A percentile compares a stretch with the other conserved stretches of the same genome.
phyloP scores from a whole-genome alignment of 805 yeast species.

The Lipomyces orientalis region DNA sequence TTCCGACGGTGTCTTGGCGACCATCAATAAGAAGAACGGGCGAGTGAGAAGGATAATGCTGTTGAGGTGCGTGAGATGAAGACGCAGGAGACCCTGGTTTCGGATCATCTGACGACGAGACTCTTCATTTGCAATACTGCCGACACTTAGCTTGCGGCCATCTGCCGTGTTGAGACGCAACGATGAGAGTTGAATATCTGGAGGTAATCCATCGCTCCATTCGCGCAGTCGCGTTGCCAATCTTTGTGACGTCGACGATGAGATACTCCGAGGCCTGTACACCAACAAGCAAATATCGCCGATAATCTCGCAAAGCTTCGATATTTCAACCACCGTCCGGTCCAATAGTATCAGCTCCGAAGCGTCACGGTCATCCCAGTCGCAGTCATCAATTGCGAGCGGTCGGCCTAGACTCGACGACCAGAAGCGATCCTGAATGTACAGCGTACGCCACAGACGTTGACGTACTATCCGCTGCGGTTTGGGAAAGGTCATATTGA shows the following conservation, averaged over 20 bases:
- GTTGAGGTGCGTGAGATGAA: constrained; percentile 39
- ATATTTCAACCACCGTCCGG: constrained; percentile 34
- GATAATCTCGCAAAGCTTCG: constrained; percentile 37
- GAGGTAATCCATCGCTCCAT: constrained; percentile 38
- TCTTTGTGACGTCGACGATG: constrained; percentile 36
- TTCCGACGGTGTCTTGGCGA: constrained; percentile 34
- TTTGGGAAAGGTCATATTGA: constrained; percentile 40
- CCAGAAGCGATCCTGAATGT: constrained; percentile 38
- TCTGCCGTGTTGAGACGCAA: constrained; percentile 20
- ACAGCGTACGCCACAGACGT: constrained; percentile 39
- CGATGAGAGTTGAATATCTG: constrained; percentile 36
- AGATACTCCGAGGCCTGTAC: constrained; percentile 38
- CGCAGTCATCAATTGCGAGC: constrained; percentile 37
- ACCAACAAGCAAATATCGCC: constrained; percentile 40
- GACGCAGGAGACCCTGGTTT: constrained; percentile 35
- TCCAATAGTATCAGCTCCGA: constrained; percentile 32
- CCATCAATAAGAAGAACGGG: constrained; percentile 37
- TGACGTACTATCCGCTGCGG: constrained; percentile 36
- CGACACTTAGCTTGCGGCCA: constrained; percentile 11
- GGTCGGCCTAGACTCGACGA: constrained; percentile 39
- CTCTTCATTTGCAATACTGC: constrained; percentile 15
- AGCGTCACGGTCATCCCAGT: constrained; percentile 40
- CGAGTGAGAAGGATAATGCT: constrained; percentile 39
- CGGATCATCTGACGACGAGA: constrained; percentile 38
- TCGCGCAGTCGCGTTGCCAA: constrained; percentile 37